These are phyloP conservation scores for Aspergillus fijiensis DNA, from an alignment of 2,329 filamentous ascomycete genomes.

Conservation along the genomic window DNA sequence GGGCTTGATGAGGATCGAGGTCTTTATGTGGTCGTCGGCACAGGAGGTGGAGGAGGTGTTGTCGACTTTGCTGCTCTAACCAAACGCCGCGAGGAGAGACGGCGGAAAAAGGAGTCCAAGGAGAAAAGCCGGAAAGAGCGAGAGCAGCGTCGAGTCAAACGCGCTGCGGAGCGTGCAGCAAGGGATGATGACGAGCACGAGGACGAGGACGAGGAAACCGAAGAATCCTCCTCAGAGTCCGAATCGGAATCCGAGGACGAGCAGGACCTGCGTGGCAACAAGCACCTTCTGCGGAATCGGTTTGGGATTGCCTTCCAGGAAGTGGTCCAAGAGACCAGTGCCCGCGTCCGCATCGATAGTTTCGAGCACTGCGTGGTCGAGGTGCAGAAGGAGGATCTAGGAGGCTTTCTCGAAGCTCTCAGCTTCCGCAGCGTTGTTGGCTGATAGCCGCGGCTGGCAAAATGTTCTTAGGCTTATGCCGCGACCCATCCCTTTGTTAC, in stretches of 20 bases:
- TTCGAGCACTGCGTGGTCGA: conserved; percentile 98
- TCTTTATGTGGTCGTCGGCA: conserved; percentile 89
- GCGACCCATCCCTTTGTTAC: neutral
- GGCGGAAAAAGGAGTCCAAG: conserved; percentile 63
- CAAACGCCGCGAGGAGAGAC: conserved; percentile 65
- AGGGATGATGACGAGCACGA: conserved; percentile 54
- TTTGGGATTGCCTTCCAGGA: conserved; percentile 97
- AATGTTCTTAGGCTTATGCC: neutral
- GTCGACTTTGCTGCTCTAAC: conserved; percentile 65
- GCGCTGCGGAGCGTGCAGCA: conserved; percentile 52
- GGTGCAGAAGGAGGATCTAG: conserved; percentile 92
- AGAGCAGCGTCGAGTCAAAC: conserved; percentile 62
- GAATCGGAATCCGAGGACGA: conserved; percentile 58
- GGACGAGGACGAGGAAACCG: conserved; percentile 63
- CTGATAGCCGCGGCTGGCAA: conserved; percentile 23
- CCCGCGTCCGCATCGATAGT: conserved; percentile 86
- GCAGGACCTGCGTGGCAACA: conserved; percentile 54
- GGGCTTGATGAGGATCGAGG: conserved; percentile 83
- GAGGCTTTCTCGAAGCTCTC: conserved; percentile 83
- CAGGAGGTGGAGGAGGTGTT: conserved; percentile 79
- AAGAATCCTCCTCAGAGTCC: conserved; percentile 45
- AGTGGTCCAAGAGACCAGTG: conserved; percentile 86
- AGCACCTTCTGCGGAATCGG: conserved; percentile 75
- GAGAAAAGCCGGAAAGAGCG: conserved; percentile 62
- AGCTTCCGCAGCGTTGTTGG: conserved; percentile 85